phyloP scores from a whole-genome alignment of 768 basidiomycete species.

The Xerocomus brunneocitrinus region DNA sequence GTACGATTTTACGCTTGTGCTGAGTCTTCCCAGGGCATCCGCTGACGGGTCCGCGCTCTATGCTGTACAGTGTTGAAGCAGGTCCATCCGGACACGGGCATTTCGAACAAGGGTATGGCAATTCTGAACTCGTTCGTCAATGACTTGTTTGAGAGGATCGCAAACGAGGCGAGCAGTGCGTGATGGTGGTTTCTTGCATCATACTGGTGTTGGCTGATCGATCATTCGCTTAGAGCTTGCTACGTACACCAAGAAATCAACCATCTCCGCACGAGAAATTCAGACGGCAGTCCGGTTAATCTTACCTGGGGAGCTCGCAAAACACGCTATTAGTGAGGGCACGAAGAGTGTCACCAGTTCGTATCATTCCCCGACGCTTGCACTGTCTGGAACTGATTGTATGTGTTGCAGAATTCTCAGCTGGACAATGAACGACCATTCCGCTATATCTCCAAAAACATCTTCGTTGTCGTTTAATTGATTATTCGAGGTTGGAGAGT shows the following conservation, averaged over 20 bases:
- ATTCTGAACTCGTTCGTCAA: slow-evolving; percentile 61
- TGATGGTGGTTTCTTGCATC: not conserved
- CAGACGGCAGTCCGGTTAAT: slow-evolving; percentile 67
- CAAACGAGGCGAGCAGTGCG: slow-evolving; percentile 48
- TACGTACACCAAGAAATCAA: slow-evolving; percentile 67
- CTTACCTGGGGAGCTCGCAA: slow-evolving; percentile 67
- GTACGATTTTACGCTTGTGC: slow-evolving; percentile 22
- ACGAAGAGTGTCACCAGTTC: slow-evolving; percentile 56
- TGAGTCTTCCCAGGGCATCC: no score
- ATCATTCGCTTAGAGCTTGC: slow-evolving; percentile 45
- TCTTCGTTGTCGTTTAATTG: not conserved
- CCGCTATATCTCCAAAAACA: not conserved
- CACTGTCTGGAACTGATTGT: not conserved
- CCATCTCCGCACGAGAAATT: slow-evolving; percentile 70
- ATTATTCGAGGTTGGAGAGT: not conserved
- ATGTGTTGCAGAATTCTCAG: slow-evolving; percentile 23
- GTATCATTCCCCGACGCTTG: slow-evolving; percentile 2
- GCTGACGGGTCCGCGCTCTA: not conserved
- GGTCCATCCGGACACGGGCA: slow-evolving; percentile 72
- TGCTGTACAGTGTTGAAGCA: slow-evolving; percentile 51
- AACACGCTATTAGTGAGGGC: slow-evolving; percentile 74
- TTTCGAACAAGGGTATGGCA: slow-evolving; percentile 63
- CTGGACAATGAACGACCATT: slow-evolving; percentile 10
- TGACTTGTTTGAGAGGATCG: slow-evolving; percentile 58
- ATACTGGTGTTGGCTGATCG: not conserved